A percentile compares a stretch with the other conserved stretches of the same genome.
phyloP scores from a whole-genome alignment of 2,329 filamentous ascomycete species.

The Volutella citrinella region DNA sequence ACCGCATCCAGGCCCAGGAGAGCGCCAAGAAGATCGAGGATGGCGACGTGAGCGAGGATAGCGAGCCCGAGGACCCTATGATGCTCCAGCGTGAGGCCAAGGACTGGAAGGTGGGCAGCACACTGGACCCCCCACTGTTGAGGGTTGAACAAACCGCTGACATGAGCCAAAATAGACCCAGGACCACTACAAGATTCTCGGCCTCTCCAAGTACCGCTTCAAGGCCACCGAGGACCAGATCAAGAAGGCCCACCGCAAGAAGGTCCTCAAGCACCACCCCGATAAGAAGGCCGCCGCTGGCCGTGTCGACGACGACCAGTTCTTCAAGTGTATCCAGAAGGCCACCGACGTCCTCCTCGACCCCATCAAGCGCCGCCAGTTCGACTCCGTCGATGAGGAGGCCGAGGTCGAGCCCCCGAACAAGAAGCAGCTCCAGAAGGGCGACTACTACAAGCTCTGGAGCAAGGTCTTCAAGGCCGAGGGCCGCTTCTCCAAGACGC shows the following conservation, averaged over 20 bases:
- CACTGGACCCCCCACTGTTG: no score
- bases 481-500: constrained; percentile 84
- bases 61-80: constrained; percentile 88
- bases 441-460: constrained; percentile 97
- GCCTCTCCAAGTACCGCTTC: constrained; percentile 86
- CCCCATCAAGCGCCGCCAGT: constrained; percentile 89
- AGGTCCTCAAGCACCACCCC: constrained; percentile 97
- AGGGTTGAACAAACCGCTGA: no score
- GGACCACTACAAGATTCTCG: constrained; percentile 97
- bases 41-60: constrained; percentile 85
- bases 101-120: constrained; percentile 85
- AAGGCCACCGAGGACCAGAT: constrained; percentile 97
- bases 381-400: constrained; percentile 91
- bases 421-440: constrained; percentile 85
- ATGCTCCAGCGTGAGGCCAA: constrained; percentile 93
- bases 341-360: constrained; percentile 91
- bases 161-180: no score
- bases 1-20: constrained; percentile 93
- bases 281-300: constrained; percentile 97
- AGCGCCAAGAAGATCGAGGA: constrained; percentile 95
- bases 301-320: constrained; percentile 86
- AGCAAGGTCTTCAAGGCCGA: constrained; percentile 85
- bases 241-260: constrained; percentile 98
- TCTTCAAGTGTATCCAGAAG: constrained; percentile 99
- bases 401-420: constrained; percentile 88